phyloP scores from a whole-genome alignment of 768 basidiomycete species.

The Lactarius akahatsu region DNA sequence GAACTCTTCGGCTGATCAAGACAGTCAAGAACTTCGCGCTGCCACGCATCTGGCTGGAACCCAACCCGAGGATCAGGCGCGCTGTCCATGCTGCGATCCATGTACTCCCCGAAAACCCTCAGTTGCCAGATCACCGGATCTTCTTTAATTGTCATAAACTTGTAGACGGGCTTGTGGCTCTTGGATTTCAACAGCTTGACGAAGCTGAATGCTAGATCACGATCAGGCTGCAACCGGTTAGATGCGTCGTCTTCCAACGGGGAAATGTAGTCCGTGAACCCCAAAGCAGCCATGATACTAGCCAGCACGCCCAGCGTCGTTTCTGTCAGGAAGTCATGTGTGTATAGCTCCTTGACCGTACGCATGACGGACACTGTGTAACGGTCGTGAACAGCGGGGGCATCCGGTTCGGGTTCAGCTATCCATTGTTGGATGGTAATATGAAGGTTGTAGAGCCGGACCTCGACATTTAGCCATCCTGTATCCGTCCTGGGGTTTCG shows the following conservation, averaged over 20 bases:
- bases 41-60: conserved; percentile 73
- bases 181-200: conserved; percentile 53
- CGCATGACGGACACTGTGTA: conserved; percentile 49
- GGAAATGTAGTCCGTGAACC: conserved; percentile 44
- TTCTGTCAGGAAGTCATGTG: conserved; percentile 40
- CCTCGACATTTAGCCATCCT: conserved; percentile 48
- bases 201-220: conserved; percentile 50
- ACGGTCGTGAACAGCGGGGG: conserved; percentile 43
- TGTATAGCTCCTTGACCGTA: conserved; percentile 46
- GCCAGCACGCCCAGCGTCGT: conserved; percentile 40
- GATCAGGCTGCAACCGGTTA: conserved; percentile 29
- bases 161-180: conserved; percentile 40
- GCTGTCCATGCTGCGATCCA: conserved; percentile 73
- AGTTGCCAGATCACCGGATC: conserved; percentile 65
- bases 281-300: conserved; percentile 45
- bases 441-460: conserved; percentile 53
- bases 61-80: conserved; percentile 54
- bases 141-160: conserved; percentile 57
- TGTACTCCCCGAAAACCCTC: conserved; percentile 64
- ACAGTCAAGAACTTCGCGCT: conserved; percentile 60
- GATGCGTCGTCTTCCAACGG: conserved; percentile 30
- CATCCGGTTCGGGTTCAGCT: conserved; percentile 42
- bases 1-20: conserved; percentile 56
- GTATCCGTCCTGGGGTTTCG: conserved; percentile 48
- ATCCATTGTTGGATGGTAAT: conserved; percentile 55